Evolutionary conservation across 352 stramenopile species (phyloP), one percentile per base, ranked within the genome.

Genomic region (Paralagenidium karlingii): DNA sequence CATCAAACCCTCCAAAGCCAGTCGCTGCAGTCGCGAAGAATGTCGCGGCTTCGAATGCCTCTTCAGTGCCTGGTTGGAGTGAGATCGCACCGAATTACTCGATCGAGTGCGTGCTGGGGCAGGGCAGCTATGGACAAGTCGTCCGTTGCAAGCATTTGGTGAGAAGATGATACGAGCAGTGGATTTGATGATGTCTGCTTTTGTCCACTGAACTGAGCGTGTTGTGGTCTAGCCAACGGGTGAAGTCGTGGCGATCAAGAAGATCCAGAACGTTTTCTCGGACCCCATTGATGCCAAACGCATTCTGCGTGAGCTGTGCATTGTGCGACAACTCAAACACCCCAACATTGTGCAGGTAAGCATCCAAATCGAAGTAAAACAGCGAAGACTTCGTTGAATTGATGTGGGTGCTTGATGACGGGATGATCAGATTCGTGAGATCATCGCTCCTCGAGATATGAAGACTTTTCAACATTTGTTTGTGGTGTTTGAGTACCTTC

Each of bases 321-420:
- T 91, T 30, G 49, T 91, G 24, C 71, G 77, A 4, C 77, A 91
- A 53, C 46, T 91, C 24, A 74, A 75, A 5, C 77, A 91, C 55
- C 77, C 73, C 3, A 91, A 91, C 33, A 91, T 91, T 52, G 75
- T 91, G 40, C 77, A n/a, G n/a, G n/a, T n/a, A n/a, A n/a, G n/a
- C n/a, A n/a, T n/a, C n/a, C n/a, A 51, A 38, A 38, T 51, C 10
- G 3, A 16, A 27, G 1, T 22, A 13, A 15, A 10, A 25, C 27
- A 10, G 36, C 10, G 1, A 20, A 40, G 9, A 4, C 26, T 5
- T 20, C 5, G 16, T 2, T n/a, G 9, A 40, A 6, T 8, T 41
- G 16, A 9, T 46, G 18, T 39, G 8, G 5, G 13, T 10, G 15
- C 24, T 6, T 47, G n/a, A n/a, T n/a, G n/a, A n/a, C n/a, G n/a